Evolutionary conservation across 352 stramenopile genomes (phyloP), one percentile per base, ranked within the genome.

Genomic region (Globisporangium canariense): DNA sequence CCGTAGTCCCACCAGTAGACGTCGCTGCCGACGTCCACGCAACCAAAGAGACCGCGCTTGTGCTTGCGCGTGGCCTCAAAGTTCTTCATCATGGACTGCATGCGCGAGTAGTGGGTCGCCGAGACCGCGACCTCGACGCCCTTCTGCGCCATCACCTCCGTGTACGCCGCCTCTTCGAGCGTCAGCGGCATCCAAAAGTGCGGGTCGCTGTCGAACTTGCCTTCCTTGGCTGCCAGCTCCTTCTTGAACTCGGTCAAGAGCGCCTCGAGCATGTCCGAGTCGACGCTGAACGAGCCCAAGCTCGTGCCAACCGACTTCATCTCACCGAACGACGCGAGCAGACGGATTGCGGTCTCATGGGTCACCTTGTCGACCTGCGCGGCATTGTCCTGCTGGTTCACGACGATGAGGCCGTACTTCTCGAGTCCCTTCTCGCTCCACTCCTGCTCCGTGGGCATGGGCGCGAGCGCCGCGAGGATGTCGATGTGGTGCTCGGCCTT

Each of bases 1-100:
- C 97, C 97, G 77, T 99, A 99, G 84, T 99, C 97, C 97, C 96
- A 99, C 97, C 97, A 99, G 84, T 97, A 98, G 25, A 98, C 95
- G 63, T 97, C 86, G 63, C 87, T 97, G 60, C 96, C 97, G 28
- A 99, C 96, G 71, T 99, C 93, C 1, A 99, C 95, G 36, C 96
- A 97, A 62, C 97, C 97, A 84, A 99, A 99, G 16, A 99, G 71
- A 49, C 90, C 92, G 41, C 97, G 81, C 60, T 86, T 66, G 57
- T 79, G 76, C 59, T 75, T 71, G 32, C 75, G 74, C 32, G 78
- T 81, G 47, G 69, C 66, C 47, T 97, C 73, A 62, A 98, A 98
- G 16, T 70, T 71, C 52, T 75, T 64, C 65, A 97, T 87, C 86
- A 99, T 98, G 57, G 75, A 77, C 53, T 86, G 81, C 84, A 99